Base-by-base conservation (phyloP, 805 yeast species). In the Spathaspora arborariae region DNA sequence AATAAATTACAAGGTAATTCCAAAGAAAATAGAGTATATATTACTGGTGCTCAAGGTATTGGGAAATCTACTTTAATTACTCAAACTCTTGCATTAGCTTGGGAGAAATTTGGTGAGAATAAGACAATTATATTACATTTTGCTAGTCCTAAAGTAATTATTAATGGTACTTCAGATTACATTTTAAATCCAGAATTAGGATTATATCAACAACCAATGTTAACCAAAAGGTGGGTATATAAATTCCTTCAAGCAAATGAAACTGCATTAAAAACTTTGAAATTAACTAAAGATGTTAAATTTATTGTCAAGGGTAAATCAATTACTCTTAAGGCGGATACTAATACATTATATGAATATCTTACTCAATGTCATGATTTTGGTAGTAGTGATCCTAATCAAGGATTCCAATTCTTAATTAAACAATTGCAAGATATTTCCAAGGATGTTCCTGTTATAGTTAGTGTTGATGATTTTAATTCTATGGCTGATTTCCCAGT, bases 161-260 rank as follows among this genome's bases (percentile, higher is more conserved):
- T 81, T n/a, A 81, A 86, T 53, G 97, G 97, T 45, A 70, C 86
- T 20, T 75, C 72, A 45, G 95, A 87, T 63, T 87, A 81, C 58
- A 72, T 77, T 50, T 77, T 63, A 51, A 85, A 83, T 63, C 64
- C 69, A 21, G 65, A 67, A 38, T 59, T 76, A 22, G 62, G 67
- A 19, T 54, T 70, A 37, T 85, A 82, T 62, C 85, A 80, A 42
- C 96, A 90, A 66, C 96, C 92, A 48, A 85, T 85, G 92, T 79
- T 73, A 58, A 67, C 85, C 43, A 80, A 81, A 57, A 74, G 76
- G 41, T 74, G 88, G 61, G 59, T 88, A 50, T 68, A 71, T 50
- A 81, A 80, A 52, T 49, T 68, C 47, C 61, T 70, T 24, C 54
- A 56, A 9, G 67, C 70, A 39, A 72, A 72, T 55, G 63, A 62